A percentile compares a stretch with the other conserved stretches of the same genome.
These are phyloP conservation scores for Anastatica hierochuntica DNA, from an alignment of 345 rosid species.

Conservation along the genomic window DNA sequence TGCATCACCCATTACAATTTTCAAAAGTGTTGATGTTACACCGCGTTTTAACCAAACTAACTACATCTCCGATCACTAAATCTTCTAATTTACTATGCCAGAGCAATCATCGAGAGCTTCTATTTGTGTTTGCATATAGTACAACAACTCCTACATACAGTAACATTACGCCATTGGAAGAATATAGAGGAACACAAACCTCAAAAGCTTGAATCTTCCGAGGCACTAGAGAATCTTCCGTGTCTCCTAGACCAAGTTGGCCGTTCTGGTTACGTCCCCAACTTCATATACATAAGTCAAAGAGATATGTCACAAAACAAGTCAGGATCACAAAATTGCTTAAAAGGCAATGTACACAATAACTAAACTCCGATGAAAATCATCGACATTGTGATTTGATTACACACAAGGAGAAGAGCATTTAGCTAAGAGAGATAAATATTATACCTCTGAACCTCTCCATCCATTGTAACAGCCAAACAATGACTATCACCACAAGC, in stretches of 20 bases:
- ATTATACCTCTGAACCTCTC: slow-evolving; percentile 92
- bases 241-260: slow-evolving; percentile 92
- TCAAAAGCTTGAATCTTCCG: slow-evolving; percentile 78
- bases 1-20: slow-evolving; percentile 31
- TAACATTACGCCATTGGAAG: not conserved
- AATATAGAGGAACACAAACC: slow-evolving; percentile 35
- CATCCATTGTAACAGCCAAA: slow-evolving; percentile 83
- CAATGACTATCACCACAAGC: slow-evolving; percentile 99
- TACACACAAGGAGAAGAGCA: not conserved
- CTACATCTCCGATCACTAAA: not conserved
- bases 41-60: no score
- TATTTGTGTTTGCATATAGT: slow-evolving; percentile 1
- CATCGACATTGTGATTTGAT: not conserved
- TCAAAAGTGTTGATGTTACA: not conserved
- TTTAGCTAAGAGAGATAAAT: not conserved
- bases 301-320: not conserved
- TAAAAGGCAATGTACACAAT: slow-evolving; percentile 3
- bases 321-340: not conserved
- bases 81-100: not conserved
- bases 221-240: slow-evolving; percentile 84
- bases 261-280: slow-evolving; percentile 99
- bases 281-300: slow-evolving; percentile 31
- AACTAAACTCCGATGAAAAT: not conserved
- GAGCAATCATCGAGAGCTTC: not conserved
- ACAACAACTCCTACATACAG: not conserved